A percentile compares a stretch with the other conserved stretches of the same genome.
These are phyloP conservation scores for Extremus antarcticus DNA, from an alignment of 495 filamentous ascomycete species.

Conservation along the genomic window DNA sequence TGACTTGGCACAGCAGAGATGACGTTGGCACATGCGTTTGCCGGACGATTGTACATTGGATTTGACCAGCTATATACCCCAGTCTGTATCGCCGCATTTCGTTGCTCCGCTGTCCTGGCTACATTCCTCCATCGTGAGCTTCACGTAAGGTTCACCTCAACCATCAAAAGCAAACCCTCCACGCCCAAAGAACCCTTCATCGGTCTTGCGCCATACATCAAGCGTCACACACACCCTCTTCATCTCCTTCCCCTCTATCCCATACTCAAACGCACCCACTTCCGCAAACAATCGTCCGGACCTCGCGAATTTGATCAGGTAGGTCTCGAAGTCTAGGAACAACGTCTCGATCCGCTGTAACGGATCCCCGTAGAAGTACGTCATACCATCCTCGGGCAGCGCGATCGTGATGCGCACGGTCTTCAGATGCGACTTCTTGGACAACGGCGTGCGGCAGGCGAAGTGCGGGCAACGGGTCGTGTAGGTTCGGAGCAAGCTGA, in stretches of 20 bases:
- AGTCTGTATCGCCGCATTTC: not conserved
- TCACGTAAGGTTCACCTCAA: too few species aligned
- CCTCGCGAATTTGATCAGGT: not conserved
- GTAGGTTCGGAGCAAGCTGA: not conserved
- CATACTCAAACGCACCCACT: not conserved
- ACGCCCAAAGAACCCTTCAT: conserved; percentile 4
- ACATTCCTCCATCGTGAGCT: too few species aligned
- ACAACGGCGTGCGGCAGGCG: not conserved
- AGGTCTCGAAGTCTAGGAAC: not conserved
- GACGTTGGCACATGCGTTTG: not conserved
- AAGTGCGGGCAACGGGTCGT: not conserved
- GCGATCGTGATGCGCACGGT: not conserved
- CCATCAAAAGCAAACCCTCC: not conserved
- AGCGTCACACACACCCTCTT: not conserved
- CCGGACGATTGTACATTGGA: not conserved
- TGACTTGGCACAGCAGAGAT: not conserved
- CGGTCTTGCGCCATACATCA: conserved; percentile 3
- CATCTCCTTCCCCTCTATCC: not conserved
- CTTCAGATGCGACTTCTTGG: not conserved
- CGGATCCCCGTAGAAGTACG: conserved; percentile 2
- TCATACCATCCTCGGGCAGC: not conserved
- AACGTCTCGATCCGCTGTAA: not conserved
- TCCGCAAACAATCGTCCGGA: not conserved
- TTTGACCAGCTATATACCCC: not conserved
- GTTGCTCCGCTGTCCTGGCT: not conserved